Evolutionary conservation across 2,329 filamentous ascomycete genomes (phyloP), one percentile per base, ranked within the genome.

Genomic region (Aspergillus brasiliensis): DNA sequence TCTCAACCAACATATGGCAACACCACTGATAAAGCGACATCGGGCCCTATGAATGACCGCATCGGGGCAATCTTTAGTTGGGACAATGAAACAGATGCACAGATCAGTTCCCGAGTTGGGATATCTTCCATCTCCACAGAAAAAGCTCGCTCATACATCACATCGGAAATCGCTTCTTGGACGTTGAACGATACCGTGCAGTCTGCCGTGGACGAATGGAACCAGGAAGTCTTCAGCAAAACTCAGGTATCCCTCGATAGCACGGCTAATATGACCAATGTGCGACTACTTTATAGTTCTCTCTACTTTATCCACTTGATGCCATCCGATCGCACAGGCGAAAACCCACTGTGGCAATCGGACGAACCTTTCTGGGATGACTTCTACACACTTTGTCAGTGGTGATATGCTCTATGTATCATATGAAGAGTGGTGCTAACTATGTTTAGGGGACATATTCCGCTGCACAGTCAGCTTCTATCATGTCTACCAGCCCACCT

Each of bases 341-440:
- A 91, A 70, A 91, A 91, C 62, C 88, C 88, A 0, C 74, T 82
- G 0, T 91, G 88, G 88, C 71, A 78, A 0, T 87, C 85, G 0
- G 68, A 70, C 0, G 88, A 91, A 72, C 88, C 88, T 1, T 90
- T 87, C 66, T 91, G 88, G 70, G 86, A 89, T 62, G 88, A 91
- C 57, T 84, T 88, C 15, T 90, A 89, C 66, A 91, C 88, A 3
- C 64, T 73, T 56, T 73, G 71, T 73, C 34, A 62, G 69, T 61
- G 2, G 5, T 34, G 11, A 34, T 5, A 84, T 13, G 19, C 2
- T 31, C 15, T 10, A 5, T 5, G 5, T 17, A 3, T 4, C 13
- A 44, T 55, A 7, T 8, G 8, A 27, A 19, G 25, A 57, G 0
- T 80, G 3, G 52, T 25, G 11, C 11, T 40, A 11, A 11, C 25